Evolutionary conservation across 768 basidiomycete species (phyloP).

Genomic region (Boletus rex-veris): DNA sequence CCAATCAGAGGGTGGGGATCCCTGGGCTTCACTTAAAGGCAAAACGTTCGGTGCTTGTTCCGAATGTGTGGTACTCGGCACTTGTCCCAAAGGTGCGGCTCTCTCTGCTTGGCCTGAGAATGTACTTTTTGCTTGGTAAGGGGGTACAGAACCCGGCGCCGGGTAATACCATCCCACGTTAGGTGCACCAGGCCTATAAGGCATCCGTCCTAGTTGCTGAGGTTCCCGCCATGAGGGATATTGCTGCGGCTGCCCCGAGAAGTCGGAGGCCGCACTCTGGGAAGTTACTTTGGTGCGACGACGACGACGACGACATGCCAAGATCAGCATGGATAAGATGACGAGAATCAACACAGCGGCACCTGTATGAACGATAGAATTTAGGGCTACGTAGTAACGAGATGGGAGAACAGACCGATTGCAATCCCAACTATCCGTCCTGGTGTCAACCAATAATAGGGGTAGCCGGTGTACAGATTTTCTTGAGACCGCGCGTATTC

Average conservation of each 20-base stretch:
- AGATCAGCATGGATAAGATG: not conserved
- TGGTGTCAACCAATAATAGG: conserved; percentile 23
- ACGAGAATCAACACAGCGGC: conserved; percentile 7
- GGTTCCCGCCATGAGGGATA: conserved; percentile 9
- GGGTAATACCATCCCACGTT: conserved; percentile 6
- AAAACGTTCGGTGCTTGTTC: not conserved
- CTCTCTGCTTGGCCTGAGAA: not conserved
- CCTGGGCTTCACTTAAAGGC: not conserved
- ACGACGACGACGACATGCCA: conserved; percentile 9
- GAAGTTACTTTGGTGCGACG: not conserved
- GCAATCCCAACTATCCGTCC: conserved; percentile 25
- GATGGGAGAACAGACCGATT: conserved; percentile 18
- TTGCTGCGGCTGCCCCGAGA: not conserved
- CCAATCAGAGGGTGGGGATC: not conserved
- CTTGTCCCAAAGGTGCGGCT: not conserved
- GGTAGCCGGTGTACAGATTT: not conserved
- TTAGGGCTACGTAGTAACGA: not conserved
- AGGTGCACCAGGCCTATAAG: not conserved
- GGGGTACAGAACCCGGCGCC: not conserved
- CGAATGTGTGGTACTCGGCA: not conserved
- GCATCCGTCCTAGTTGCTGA: not conserved
- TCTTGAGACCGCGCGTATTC: conserved; percentile 13
- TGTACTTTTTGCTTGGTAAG: conserved; percentile 1
- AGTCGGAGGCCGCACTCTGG: not conserved
- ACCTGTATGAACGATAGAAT: conserved; percentile 5